Evolutionary conservation across 2,329 filamentous ascomycete species (phyloP), one percentile per base, ranked within the genome.

Genomic region (Aspergillus viridinutans): DNA sequence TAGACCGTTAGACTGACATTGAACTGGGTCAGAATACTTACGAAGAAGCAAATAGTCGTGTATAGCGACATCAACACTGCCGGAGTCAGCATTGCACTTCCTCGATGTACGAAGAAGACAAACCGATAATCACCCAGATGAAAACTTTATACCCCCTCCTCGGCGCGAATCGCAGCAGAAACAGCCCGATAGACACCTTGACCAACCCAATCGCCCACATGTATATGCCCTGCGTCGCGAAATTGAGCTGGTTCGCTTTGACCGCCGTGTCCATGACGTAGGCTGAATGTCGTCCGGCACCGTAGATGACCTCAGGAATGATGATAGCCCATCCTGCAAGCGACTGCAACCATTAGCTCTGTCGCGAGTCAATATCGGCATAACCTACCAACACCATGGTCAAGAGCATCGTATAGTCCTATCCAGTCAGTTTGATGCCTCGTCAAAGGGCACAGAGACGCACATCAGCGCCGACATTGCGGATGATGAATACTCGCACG

Each of bases 211-310:
- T 75, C 2, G 69, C 74, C 56, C 72, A 67, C 1, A 79, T 10
- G 28, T 29, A 29, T 29, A 29, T 29, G 9, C 28, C 28, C 28
- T 29, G 28, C 28, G 61, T 71, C 52, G 74, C 64, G 35, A 78
- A 79, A 52, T 78, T 78, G 51, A 78, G 56, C 57, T 76, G 76
- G 62, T 78, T 69, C 2, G 74, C 79, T 1, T 58, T 64, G 49
- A 71, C 71, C n/a, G 74, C 60, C 3, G 63, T 61, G 0, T 67
- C 61, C 1, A 72, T 61, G 47, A 82, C 73, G 56, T 81, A 75
- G 12, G 73, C 73, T 3, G 73, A 67, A 49, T 83, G 80, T 49
- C 68, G 69, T 5, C 80, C 80, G n/a, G 75, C 78, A 3, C 79
- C 80, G 48, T 77, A 68, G 1, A 66, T 54, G 3, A 81, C 74